Evolutionary conservation across 2,329 filamentous ascomycete genomes (phyloP).

Genomic region (Bipolaris cookei): DNA sequence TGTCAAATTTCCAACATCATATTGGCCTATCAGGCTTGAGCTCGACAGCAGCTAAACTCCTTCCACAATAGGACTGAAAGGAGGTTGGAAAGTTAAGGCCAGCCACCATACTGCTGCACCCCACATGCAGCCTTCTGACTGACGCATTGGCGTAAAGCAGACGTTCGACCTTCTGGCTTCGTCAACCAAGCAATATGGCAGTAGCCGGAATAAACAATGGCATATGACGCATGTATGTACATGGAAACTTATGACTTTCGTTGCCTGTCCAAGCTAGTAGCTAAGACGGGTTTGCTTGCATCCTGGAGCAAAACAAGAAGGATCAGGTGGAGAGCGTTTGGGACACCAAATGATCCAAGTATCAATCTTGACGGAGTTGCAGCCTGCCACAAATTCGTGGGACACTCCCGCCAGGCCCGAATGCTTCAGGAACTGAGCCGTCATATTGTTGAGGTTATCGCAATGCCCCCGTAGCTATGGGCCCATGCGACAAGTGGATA

Average conservation of each 20-base stretch:
- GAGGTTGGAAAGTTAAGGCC: constrained; percentile 6
- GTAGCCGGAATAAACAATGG: constrained; percentile 7
- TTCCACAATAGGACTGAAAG: constrained; percentile 9
- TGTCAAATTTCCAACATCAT: constrained; percentile 7
- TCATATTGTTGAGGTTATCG: constrained; percentile 10
- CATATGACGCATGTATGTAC: constrained; percentile 2
- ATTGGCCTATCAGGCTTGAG: constrained; percentile 1
- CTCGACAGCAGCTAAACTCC: background rate
- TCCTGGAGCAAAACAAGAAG: constrained; percentile 3
- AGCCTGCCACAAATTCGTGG: constrained; percentile 1
- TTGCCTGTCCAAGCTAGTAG: background rate
- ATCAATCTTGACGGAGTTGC: background rate
- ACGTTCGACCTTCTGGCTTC: constrained; percentile 8
- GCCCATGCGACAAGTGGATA: constrained; percentile 18
- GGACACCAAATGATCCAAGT: constrained; percentile 2
- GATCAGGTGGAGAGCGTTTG: constrained; percentile 10
- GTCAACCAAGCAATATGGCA: constrained; percentile 6
- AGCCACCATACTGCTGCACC: background rate
- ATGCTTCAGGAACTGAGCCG: background rate
- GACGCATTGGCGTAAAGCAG: constrained; percentile 8
- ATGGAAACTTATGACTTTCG: constrained; percentile 5
- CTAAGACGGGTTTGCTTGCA: constrained; percentile 12
- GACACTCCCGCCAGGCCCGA: background rate
- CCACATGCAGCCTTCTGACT: constrained; percentile 16
- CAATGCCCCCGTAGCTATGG: background rate